Conservation (phyloP, 2,329 filamentous ascomycete genomes). For the Drechslerella dactyloides region DNA sequence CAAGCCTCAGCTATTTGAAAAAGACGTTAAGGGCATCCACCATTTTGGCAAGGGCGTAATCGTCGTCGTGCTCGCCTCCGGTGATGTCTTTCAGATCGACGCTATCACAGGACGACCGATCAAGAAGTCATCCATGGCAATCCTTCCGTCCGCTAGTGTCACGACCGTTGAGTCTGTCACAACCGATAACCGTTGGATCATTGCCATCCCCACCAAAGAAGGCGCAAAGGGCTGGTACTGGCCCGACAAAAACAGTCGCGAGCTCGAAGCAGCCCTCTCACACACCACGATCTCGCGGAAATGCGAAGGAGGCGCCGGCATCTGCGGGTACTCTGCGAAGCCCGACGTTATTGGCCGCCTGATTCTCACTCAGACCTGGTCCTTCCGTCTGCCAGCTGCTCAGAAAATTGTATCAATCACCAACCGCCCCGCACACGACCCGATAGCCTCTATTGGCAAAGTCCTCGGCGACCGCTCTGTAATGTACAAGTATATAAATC, state of each 20-base stretch:
- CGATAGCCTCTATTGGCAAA: slow-evolving; percentile 90
- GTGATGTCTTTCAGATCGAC: slow-evolving; percentile 66
- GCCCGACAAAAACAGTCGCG: slow-evolving; percentile 53
- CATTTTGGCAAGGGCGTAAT: slow-evolving; percentile 68
- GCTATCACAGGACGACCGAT: slow-evolving; percentile 60
- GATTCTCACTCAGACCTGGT: slow-evolving; percentile 67
- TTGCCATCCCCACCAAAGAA: slow-evolving; percentile 48
- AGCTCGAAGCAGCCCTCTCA: slow-evolving; percentile 56
- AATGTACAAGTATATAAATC: slow-evolving; percentile 94
- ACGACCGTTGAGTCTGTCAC: slow-evolving; percentile 35
- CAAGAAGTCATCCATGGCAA: slow-evolving; percentile 52
- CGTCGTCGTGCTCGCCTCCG: slow-evolving; percentile 67
- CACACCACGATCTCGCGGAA: slow-evolving; percentile 29
- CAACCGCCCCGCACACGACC: slow-evolving; percentile 75
- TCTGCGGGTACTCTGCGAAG: slow-evolving; percentile 40
- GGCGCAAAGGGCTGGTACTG: slow-evolving; percentile 43
- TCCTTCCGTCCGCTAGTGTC: slow-evolving; percentile 33
- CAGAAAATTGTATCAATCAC: slow-evolving; percentile 74
- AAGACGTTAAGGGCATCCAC: slow-evolving; percentile 69
- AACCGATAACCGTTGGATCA: slow-evolving; percentile 52
- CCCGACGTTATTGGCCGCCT: slow-evolving; percentile 57
- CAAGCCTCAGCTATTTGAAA: slow-evolving; percentile 66
- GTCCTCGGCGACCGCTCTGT: slow-evolving; percentile 92
- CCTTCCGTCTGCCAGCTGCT: slow-evolving; percentile 70
- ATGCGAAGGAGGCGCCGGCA: slow-evolving; percentile 26